A percentile compares a stretch with the other conserved stretches of the same genome.
Conservation (phyloP, 2,329 filamentous ascomycete species). For the Dactylellina cionopaga region DNA sequence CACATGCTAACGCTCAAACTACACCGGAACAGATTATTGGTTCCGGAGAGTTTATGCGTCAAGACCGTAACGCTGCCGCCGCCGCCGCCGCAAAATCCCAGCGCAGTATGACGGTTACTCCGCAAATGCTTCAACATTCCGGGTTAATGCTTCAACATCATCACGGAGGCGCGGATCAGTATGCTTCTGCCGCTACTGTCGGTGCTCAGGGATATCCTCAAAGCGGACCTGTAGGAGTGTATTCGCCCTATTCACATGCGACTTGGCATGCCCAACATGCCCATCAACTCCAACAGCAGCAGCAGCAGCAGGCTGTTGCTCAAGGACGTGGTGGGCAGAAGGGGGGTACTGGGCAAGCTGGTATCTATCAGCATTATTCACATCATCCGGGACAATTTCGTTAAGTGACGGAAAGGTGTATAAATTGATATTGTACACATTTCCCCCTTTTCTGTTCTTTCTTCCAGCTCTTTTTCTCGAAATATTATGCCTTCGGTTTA, state of each 20-base stretch:
- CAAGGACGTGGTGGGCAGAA: conserved; percentile 23
- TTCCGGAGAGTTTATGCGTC: conserved; percentile 30
- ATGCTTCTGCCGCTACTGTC: neutral
- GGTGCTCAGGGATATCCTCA: conserved; percentile 9
- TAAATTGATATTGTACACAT: too few relatives aligned
- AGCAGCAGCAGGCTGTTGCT: conserved; percentile 19
- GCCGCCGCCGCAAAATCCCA: conserved; percentile 5
- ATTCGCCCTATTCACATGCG: conserved; percentile 21
- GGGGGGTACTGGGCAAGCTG: neutral
- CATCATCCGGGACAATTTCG: conserved; percentile 24
- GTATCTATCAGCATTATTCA: conserved; percentile 13
- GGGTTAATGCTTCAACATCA: conserved; percentile 18
- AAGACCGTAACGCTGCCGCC: conserved; percentile 4
- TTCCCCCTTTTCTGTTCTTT: too few relatives aligned
- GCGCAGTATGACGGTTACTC: conserved; percentile 31
- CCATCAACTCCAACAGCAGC: conserved; percentile 34
- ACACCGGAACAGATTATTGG: conserved; percentile 24
- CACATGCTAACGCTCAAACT: neutral
- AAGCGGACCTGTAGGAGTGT: neutral
- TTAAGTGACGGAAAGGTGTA: neutral
- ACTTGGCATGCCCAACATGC: conserved; percentile 16
- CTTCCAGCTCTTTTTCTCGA: too few relatives aligned
- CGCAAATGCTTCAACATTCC: conserved; percentile 41
- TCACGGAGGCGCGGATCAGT: conserved; percentile 12
- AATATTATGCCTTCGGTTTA: too few relatives aligned